Base-by-base conservation (phyloP, 2,329 filamentous ascomycete species). In the Pleoardoris graminearum region DNA sequence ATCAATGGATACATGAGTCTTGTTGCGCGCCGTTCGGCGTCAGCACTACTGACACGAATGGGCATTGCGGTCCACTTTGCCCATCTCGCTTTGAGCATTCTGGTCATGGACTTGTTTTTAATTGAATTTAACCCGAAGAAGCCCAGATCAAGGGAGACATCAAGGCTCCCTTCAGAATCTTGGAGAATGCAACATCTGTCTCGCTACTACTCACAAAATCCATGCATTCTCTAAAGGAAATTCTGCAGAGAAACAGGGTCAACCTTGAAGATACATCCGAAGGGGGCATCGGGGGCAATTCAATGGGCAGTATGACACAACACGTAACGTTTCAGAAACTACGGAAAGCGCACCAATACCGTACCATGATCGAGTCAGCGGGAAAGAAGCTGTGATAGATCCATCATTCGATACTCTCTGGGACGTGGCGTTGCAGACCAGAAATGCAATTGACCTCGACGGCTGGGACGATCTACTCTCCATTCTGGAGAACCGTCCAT, bases 61-160 rank as follows among this genome's bases (percentile, higher is more conserved):
- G 42, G 50, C n/a, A 52, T 52, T 4, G 43, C 50, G 5, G 35
- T 52, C 10, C 50, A 52, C 27, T 52, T 52, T 21, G 48, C 50
- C 3, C 50, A 52, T 29, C 43, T 52, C 17, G 50, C 50, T 8
- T 17, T 52, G 6, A 25, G n/a, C 23, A 35, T 52, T 11, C 12
- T 52, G 27, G 25, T 52, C 19, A 48, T 48, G 50, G 50, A 52
- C 17, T 16, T 52, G 11, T 52, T 14, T 48, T 48, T 43, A 52
- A 52, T 23, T 11, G 17, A 39, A 25, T 27, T 6, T n/a, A 32
- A 41, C 22, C 2, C 4, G 43, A 48, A 4, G 43, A 36, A 22
- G 8, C 22, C 12, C 7, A 42, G n/a, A 48, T 36, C 3, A 52
- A 48, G 42, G 43, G 22, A 19, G 42, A 41, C 10, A 33, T 52